Percentiles rank a stretch among this genome's conserved stretches.
Conservation (phyloP, 1,139 yeast species). For the Candida neerlandica region DNA sequence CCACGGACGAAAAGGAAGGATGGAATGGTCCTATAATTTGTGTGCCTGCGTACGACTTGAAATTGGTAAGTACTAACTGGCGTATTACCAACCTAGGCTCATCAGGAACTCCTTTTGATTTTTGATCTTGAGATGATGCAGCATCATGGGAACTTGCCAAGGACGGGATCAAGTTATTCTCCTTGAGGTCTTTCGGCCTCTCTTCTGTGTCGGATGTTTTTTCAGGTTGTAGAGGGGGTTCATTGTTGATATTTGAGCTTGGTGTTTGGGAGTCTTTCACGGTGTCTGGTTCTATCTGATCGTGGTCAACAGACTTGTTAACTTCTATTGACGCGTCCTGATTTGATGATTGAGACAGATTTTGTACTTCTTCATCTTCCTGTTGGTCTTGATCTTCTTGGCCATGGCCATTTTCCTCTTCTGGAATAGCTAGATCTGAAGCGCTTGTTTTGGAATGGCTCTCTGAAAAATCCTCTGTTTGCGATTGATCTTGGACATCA, state of each 20-base stretch:
- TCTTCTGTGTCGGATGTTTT: not conserved
- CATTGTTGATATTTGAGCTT: not conserved
- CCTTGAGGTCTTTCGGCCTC: not conserved
- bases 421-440: not conserved
- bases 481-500: conserved; percentile 4
- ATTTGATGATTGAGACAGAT: no score
- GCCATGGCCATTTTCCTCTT: not conserved
- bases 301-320: conserved; percentile 3
- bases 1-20: conserved; percentile 92
- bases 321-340: not conserved
- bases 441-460: not conserved
- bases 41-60: conserved; percentile 95
- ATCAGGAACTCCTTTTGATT: conserved; percentile 15
- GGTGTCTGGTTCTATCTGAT: conserved; percentile 2
- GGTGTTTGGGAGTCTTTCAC: not conserved
- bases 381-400: not conserved
- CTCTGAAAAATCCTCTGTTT: not conserved
- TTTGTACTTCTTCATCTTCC: conserved; percentile 5
- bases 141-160: conserved; percentile 10
- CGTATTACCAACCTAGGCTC: conserved; percentile 73
- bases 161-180: not conserved
- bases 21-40: conserved; percentile 96
- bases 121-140: conserved; percentile 2
- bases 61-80: conserved; percentile 73
- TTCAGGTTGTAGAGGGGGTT: not conserved